Base-by-base conservation (phyloP, 2,329 filamentous ascomycete genomes). In the Nemania sp. region DNA sequence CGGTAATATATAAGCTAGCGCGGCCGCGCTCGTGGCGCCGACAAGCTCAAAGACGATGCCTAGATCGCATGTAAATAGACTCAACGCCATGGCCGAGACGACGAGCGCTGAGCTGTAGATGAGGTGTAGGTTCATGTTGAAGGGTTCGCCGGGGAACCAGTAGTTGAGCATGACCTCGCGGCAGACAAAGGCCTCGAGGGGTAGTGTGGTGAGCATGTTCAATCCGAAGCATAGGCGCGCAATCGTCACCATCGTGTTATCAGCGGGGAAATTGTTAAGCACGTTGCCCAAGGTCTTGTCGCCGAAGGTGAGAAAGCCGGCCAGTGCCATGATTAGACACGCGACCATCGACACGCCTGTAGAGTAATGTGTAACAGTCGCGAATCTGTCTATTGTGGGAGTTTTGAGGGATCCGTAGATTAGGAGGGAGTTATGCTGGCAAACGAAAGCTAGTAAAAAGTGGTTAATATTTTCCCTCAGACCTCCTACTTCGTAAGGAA, bases 201-300 rank as follows among this genome's bases (percentile, higher is more conserved):
- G 96, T 41, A 99, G 85, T 1, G 96, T 98, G 15, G 96, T 98
- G 75, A 99, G 89, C 96, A 99, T 99, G 85, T 99, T 99, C 73
- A 99, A 87, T 1, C 96, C 96, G 78, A 99, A 98, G 82, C 93
- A 98, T 58, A 99, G 87, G 61, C 96, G 91, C 24, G 96, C 96
- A 66, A 99, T 87, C 80, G 98, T 98, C 77, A 98, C 94, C 89
- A 98, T 91, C 74, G 91, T 86, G 80, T 97, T 98, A 81, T 97
- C 90, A 22, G 90, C 85, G 1, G 94, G 92, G 77, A 99, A 98
- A 82, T 99, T 99, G 85, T 99, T 99, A 75, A 99, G 89, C 60
- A 99, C 93, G 79, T 99, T 99, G 77, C 96, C 96, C 73, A 94
- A 85, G 3, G 96, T 99, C 76, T 90, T 89, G 81, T 95, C 93